Base-by-base conservation (phyloP, 164 flowering plant species). In the Tetracentron sinense region DNA sequence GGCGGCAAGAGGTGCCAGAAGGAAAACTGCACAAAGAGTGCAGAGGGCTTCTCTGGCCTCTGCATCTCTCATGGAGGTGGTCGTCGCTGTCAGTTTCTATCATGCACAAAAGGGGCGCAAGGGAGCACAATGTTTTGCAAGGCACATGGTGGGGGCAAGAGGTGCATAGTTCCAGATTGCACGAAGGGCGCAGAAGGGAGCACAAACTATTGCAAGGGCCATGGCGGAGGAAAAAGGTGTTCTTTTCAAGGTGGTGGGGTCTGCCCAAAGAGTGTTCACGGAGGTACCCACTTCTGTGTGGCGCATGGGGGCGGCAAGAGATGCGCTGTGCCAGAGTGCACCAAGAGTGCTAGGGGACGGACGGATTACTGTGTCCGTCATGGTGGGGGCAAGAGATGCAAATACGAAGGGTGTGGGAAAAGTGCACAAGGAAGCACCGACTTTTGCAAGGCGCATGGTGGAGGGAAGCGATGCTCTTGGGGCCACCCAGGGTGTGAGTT, bases 31-130 rank as follows among this genome's bases (percentile, higher is more conserved):
- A 90, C 89, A 3, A 88, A 79, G 70, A 90, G 97, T 74, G 98
- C 98, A 4, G 97, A 90, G 72, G 98, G 98, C 19, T 79, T 84
- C 47, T 88, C 97, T 27, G 98, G 98, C 21, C 96, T 90, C 27
- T 92, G 98, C 77, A 92, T 92, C 63, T 86, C 97, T 7, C 98
- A 92, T 74, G 98, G 98, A 38, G 98, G 98, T 31, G 98, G 98
- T 19, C 79, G 96, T 6, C 77, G 98, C 33, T 92, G 98, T 73
- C 94, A 83, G 67, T 75, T 64, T 48, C 66, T 76, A 0, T 82
- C 59, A 23, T 92, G 98, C 76, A 68, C 88, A 1, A 90, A 90
- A 70, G 97, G 98, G 46, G 98, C 98, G 25, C 97, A 92, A 72
- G 98, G 98, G 51, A 90, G 96, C 83, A 90, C 98, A 0, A 82